These are phyloP conservation scores for Citrus hindsii DNA, from an alignment of 345 rosid species.

Conservation along the genomic window DNA sequence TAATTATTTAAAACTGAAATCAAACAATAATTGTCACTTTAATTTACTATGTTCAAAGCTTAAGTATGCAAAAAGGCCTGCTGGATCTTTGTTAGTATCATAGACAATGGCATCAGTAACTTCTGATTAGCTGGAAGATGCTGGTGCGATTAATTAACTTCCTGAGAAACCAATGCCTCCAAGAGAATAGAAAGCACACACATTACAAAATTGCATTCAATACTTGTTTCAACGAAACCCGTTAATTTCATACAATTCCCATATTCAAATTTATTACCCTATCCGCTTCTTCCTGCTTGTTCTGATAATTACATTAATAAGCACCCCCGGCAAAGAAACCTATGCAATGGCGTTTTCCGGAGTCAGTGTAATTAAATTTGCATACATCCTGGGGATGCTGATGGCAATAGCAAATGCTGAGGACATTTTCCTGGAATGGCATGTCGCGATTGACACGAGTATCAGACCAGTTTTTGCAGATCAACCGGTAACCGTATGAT, in stretches of 20 bases:
- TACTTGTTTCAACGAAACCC: background rate
- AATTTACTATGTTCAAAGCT: background rate
- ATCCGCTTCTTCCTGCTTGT: background rate
- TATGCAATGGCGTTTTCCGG: constrained; percentile 12
- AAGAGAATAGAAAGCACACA: background rate
- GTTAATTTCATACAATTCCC: background rate
- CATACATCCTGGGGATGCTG: background rate
- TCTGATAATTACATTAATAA: background rate
- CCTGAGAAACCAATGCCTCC: constrained; percentile 11
- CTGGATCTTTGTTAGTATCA: background rate
- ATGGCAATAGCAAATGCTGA: constrained; percentile 4
- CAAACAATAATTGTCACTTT: background rate
- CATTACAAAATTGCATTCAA: background rate
- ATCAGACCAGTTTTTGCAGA: background rate
- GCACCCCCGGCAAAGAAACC: background rate
- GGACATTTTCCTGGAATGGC: constrained; percentile 32
- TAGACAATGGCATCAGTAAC: background rate
- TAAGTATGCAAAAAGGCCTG: background rate
- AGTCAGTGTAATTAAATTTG: background rate
- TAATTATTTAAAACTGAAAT: too few relatives aligned
- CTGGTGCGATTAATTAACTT: background rate
- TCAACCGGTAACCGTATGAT: constrained; percentile 23
- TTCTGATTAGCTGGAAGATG: background rate
- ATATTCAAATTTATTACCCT: background rate
- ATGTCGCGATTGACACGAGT: constrained; percentile 18